These are phyloP conservation scores for Solanum hybrid DNA, from an alignment of 305 asterid genomes.

Conservation along the genomic window DNA sequence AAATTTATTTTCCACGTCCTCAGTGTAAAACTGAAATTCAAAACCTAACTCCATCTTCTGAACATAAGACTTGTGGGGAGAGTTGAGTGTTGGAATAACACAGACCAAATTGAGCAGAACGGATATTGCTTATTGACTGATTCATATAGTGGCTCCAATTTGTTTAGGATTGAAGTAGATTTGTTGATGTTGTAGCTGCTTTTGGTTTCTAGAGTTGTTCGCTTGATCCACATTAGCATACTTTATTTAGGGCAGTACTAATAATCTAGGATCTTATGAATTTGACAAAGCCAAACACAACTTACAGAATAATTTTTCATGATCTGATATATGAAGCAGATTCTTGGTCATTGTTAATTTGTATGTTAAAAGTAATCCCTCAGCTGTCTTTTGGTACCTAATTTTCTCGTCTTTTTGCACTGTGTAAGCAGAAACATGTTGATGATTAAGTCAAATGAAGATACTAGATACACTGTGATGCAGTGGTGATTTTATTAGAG, in stretches of 20 bases:
- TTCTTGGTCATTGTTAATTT: neutral
- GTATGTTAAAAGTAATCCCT: neutral
- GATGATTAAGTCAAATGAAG: slow-evolving; percentile 46
- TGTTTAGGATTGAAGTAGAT: neutral
- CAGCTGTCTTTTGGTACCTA: neutral
- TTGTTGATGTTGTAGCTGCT: neutral
- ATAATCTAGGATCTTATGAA: neutral
- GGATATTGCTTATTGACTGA: neutral
- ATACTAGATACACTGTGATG: slow-evolving; percentile 50
- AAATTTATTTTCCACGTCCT: neutral
- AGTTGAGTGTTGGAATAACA: neutral
- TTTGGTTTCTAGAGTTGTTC: neutral
- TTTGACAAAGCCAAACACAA: neutral
- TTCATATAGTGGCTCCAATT: neutral
- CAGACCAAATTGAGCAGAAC: neutral
- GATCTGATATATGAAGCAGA: neutral
- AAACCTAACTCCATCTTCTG: neutral
- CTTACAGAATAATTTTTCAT: neutral
- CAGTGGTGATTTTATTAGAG: slow-evolving; percentile 33
- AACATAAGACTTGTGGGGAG: neutral
- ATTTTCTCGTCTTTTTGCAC: neutral
- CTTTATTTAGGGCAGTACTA: neutral
- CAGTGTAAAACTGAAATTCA: neutral
- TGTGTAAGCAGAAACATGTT: slow-evolving; percentile 39
- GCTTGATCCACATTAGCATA: neutral